Conservation (phyloP, 768 basidiomycete species). For the Lentinus tigrinus region DNA sequence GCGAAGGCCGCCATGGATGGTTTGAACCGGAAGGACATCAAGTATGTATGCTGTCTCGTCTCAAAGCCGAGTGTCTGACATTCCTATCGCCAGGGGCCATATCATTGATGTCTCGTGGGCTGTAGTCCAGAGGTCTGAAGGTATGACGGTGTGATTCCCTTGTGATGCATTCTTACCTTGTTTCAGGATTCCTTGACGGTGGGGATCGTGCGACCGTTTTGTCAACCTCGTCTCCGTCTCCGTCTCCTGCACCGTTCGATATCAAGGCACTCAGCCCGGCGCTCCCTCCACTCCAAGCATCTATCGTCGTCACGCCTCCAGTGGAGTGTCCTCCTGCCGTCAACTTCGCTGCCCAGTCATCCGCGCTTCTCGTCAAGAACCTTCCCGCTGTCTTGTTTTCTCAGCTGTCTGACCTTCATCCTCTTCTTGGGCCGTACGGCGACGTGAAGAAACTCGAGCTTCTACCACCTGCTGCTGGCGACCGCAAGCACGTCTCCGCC, state of each 20-base stretch:
- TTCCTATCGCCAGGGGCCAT: conserved; percentile 51
- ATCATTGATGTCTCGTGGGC: conserved; percentile 84
- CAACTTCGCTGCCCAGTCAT: conserved; percentile 7
- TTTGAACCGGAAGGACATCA: conserved; percentile 67
- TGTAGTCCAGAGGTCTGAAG: conserved; percentile 83
- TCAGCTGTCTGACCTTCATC: conserved; percentile 63
- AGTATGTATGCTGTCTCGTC: conserved; percentile 38
- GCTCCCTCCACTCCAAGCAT: conserved; percentile 20
- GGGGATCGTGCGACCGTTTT: conserved; percentile 72
- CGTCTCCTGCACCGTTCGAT: conserved; percentile 28
- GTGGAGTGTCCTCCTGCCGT: conserved; percentile 11
- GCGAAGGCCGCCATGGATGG: conserved; percentile 67
- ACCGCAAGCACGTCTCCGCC: conserved; percentile 45
- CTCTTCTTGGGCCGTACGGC: conserved; percentile 75
- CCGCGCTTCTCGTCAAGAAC: conserved; percentile 57
- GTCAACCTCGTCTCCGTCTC: conserved; percentile 41
- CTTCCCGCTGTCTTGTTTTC: conserved; percentile 68
- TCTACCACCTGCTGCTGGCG: conserved; percentile 35
- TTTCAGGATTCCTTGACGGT: conserved; percentile 73
- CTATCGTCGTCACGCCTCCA: conserved; percentile 19
- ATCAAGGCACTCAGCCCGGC: conserved; percentile 27
- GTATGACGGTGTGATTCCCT: conserved; percentile 32
- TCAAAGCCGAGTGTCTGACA: conserved; percentile 8
- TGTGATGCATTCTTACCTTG: background rate
- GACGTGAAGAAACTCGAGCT: conserved; percentile 60